phyloP scores from a whole-genome alignment of 2,329 filamentous ascomycete species.

The Penicillium oxalicum region DNA sequence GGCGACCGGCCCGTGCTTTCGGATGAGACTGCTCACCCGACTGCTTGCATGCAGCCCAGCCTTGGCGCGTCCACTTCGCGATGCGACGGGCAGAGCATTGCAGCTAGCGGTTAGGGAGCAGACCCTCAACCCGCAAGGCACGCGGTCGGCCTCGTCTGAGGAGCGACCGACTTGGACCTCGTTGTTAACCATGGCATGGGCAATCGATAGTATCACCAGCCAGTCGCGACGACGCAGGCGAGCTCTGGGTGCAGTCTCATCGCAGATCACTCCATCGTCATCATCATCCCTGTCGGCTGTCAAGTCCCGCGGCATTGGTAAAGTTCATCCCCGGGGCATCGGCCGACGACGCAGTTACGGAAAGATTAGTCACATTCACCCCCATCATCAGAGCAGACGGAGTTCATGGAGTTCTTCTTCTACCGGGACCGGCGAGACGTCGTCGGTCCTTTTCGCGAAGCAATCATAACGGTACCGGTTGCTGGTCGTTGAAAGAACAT shows the following conservation, averaged over 20 bases:
- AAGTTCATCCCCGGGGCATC: slow-evolving; percentile 10
- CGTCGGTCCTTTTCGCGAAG: slow-evolving; percentile 30
- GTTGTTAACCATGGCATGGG: slow-evolving; percentile 43
- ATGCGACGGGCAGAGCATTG: slow-evolving; percentile 50
- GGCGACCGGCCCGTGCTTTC: slow-evolving; percentile 44
- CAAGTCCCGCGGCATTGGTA: background rate
- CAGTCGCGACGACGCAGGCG: slow-evolving; percentile 31
- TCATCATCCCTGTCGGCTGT: background rate
- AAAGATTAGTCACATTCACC: slow-evolving; percentile 18
- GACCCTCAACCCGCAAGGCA: slow-evolving; percentile 26
- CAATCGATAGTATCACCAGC: slow-evolving; percentile 40
- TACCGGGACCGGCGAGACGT: slow-evolving; percentile 17
- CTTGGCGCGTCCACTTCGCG: slow-evolving; percentile 49
- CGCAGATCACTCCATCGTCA: background rate
- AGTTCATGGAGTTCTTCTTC: slow-evolving; percentile 39
- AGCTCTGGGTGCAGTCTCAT: slow-evolving; percentile 6
- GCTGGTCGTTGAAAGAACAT: background rate
- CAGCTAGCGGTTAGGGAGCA: slow-evolving; percentile 45
- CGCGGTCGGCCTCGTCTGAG: slow-evolving; percentile 28
- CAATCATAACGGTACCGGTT: slow-evolving; percentile 14
- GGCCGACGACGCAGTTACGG: slow-evolving; percentile 32
- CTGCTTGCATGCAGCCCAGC: slow-evolving; percentile 49
- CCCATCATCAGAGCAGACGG: slow-evolving; percentile 29
- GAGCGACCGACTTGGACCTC: slow-evolving; percentile 39
- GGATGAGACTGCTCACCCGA: slow-evolving; percentile 46